phyloP scores from a whole-genome alignment of 140 eudicot species.

The Bidens hawaiensis region DNA sequence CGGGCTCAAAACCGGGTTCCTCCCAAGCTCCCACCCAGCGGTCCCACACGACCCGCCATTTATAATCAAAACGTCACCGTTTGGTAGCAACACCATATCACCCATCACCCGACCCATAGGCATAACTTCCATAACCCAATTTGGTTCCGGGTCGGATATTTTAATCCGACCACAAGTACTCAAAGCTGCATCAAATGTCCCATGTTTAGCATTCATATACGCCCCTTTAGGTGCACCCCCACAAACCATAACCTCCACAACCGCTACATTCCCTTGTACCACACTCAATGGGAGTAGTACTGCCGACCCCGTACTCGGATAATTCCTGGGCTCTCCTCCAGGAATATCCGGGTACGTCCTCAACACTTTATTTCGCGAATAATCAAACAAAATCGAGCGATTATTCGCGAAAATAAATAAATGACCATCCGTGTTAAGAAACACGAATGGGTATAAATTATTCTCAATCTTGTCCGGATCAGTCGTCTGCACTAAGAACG shows the following conservation, averaged over 20 bases:
- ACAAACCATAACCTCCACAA: slow-evolving; percentile 64
- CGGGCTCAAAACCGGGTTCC: slow-evolving; percentile 56
- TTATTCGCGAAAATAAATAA: slow-evolving; percentile 68
- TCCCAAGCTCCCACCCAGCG: slow-evolving; percentile 60
- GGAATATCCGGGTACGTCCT: slow-evolving; percentile 51
- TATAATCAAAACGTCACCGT: slow-evolving; percentile 53
- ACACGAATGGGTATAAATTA: slow-evolving; percentile 75
- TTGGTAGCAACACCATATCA: slow-evolving; percentile 69
- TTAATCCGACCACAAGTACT: slow-evolving; percentile 64
- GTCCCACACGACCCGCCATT: slow-evolving; percentile 64
- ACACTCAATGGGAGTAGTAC: slow-evolving; percentile 61
- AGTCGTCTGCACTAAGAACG: slow-evolving; percentile 38
- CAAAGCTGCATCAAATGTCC: slow-evolving; percentile 41
- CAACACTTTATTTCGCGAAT: slow-evolving; percentile 24
- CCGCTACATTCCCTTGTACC: slow-evolving; percentile 12
- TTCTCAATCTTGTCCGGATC: slow-evolving; percentile 45
- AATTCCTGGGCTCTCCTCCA: slow-evolving; percentile 64
- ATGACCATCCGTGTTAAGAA: slow-evolving; percentile 53
- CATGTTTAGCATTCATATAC: slow-evolving; percentile 27
- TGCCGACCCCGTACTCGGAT: slow-evolving; percentile 82
- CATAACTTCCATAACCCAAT: slow-evolving; percentile 77
- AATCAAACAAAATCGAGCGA: slow-evolving; percentile 56
- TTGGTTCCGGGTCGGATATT: slow-evolving; percentile 51
- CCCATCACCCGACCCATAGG: slow-evolving; percentile 68
- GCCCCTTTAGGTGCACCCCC: slow-evolving; percentile 78